Evolutionary conservation across 2,329 filamentous ascomycete species (phyloP).

Genomic region (Metarhizium brunneum): DNA sequence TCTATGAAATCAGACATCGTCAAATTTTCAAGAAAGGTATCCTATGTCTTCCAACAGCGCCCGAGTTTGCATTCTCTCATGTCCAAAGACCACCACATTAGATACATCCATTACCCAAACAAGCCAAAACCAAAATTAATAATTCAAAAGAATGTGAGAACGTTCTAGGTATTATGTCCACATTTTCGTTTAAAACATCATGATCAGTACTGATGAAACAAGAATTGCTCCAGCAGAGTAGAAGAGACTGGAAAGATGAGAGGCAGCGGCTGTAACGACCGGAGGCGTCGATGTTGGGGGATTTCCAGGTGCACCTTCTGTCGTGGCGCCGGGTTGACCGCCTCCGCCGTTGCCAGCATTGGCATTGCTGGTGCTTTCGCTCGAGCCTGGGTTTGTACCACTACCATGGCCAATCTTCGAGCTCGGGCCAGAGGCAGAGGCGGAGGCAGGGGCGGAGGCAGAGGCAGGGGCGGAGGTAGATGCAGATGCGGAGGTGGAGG

Average conservation of each 20-base stretch:
- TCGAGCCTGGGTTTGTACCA: background rate
- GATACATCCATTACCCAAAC: background rate
- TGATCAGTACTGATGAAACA: background rate
- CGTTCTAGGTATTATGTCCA: background rate
- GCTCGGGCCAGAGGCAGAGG: background rate
- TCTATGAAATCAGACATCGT: background rate
- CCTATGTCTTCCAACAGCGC: background rate
- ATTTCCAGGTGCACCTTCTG: background rate
- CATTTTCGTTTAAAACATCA: background rate
- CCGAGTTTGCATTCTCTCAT: background rate
- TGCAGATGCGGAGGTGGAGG: background rate
- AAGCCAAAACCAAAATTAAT: background rate
- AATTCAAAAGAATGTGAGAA: background rate
- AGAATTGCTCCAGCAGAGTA: background rate
- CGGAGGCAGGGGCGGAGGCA: background rate
- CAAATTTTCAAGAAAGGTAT: background rate
- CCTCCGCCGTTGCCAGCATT: background rate
- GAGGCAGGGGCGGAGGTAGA: no score
- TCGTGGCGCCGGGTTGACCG: background rate
- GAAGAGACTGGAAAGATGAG: background rate
- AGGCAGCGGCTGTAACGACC: background rate
- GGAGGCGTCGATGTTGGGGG: background rate
- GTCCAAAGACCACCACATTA: background rate
- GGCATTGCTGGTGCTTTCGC: background rate
- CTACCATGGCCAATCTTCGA: background rate